These are phyloP conservation scores for Boletellus ananas DNA, from an alignment of 768 basidiomycete genomes.

Conservation along the genomic window DNA sequence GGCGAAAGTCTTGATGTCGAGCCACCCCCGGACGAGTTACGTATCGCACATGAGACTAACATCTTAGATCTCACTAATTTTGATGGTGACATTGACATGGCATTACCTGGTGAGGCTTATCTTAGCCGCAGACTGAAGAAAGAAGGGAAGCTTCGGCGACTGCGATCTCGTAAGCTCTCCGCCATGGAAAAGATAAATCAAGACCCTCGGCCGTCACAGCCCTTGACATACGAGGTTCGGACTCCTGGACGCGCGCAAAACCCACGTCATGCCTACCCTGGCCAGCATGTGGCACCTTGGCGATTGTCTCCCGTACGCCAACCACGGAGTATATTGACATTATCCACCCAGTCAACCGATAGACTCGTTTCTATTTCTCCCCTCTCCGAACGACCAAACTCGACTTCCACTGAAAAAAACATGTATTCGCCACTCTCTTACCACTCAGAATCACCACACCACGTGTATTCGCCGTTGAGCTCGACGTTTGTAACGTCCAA, in stretches of 20 bases:
- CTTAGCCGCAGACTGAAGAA: conserved; percentile 52
- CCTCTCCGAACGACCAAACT: conserved; percentile 14
- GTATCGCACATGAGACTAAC: conserved; percentile 43
- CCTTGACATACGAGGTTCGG: not conserved
- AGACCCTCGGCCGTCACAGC: conserved; percentile 6
- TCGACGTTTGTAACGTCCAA: not conserved
- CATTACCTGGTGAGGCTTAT: conserved; percentile 51
- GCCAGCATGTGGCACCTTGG: not conserved
- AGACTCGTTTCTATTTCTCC: conserved; percentile 18
- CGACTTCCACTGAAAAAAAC: conserved; percentile 14
- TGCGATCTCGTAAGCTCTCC: conserved; percentile 36
- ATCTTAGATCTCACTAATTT: conserved; percentile 71
- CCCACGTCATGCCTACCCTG: not conserved
- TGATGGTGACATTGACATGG: conserved; percentile 66
- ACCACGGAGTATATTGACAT: not conserved
- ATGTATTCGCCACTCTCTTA: conserved; percentile 6
- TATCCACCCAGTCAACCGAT: conserved; percentile 20
- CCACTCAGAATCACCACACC: conserved; percentile 5
- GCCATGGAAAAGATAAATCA: conserved; percentile 7
- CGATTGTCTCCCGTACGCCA: not conserved
- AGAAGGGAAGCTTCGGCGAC: conserved; percentile 58
- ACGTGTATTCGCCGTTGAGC: conserved; percentile 1
- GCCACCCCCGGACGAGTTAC: conserved; percentile 30
- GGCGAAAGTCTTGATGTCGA: conserved; percentile 32
- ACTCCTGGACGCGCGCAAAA: not conserved